Evolutionary conservation across 148 eudicot genomes (phyloP), one percentile per base, ranked within the genome.

Genomic region (Rhododendron henanense): DNA sequence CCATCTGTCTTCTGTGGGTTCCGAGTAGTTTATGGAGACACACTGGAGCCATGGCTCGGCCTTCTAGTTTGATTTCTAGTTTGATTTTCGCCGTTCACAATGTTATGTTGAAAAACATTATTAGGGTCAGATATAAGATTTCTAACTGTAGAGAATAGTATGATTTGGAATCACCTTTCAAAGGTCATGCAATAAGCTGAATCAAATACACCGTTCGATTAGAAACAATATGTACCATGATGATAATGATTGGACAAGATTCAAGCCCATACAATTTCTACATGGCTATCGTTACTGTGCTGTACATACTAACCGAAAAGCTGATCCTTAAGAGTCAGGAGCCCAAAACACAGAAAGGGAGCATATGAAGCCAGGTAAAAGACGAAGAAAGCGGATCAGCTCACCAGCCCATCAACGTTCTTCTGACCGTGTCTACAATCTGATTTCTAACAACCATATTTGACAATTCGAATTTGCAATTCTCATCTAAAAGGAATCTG

Each of bases 341-440:
- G 75, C 33, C 71, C 31, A 65, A 57, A 65, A 31, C 19, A 31
- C 41, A 13, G 39, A 71, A 71, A 71, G 19, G 8, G 19, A 31
- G 76, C 19, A 71, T 13, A 31, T 71, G 41, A 71, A 71, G 76
- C 41, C 76, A 33, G 39, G 19, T 5, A 3, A 15, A 71, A 71
- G 76, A 71, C 9, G 7, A 13, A 69, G 75, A 71, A 5, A 74
- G 44, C 33, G 44, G 37, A 55, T 67, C 31, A 61, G 33, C 55
- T 90, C 84, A 94, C 98, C 97, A 96, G 41, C 98, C 98, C 98
- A 96, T 93, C 67, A 96, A 90, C 57, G 89, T 87, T 84, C 92
- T 91, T 77, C 94, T 92, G 61, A 96, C 98, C 86, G 67, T 90
- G 81, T 94, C 94, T 10, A 90, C 93, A 83, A 96, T 95, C 89